Base-by-base conservation (phyloP, 2,329 filamentous ascomycete species). In the Sporothrix brasiliensis region DNA sequence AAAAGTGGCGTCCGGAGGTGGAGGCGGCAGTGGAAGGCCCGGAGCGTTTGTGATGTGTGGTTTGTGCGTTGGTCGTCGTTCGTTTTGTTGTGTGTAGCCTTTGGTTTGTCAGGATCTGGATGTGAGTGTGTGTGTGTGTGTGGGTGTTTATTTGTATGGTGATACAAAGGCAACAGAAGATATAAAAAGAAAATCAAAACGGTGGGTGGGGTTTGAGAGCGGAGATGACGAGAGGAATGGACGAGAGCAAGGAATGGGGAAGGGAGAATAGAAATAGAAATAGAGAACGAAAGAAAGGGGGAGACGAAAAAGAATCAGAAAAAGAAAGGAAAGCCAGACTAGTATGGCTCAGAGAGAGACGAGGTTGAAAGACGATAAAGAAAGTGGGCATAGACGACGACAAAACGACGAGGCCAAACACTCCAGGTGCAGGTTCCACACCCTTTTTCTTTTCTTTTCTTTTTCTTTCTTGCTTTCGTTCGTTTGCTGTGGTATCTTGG, bases 41-140 rank as follows among this genome's bases (percentile, higher is more conserved):
- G 4, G 39, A 27, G 39, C 2, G 34, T 47, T 44, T 61, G 4
- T 63, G 58, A 16, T 13, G 14, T 52, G 61, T n/a, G 47, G 41
- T 52, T 52, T 52, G 63, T 53, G 63, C 63, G 63, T 66, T 66
- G 53, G 63, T 50, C 61, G 61, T 65, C 61, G 14, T 49, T 34
- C 19, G 47, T 50, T 50, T 11, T 66, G 27, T 3, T 14, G 47
- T 66, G 63, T 66, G 63, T 66, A 52, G 47, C 61, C 21, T 50
- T 34, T 50, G 24, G 61, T 52, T 52, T 50, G 63, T 24, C 39
- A 47, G 21, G 58, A 44, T 63, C 21, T 47, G 54, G 54, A 21
- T 39, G 39, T 63, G 58, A 39, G 39, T 13, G 58, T 47, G 39
- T 24, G 58, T 47, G 39, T 24, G 58, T 39, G 39, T 5, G 58